Base-by-base conservation (phyloP, 2,329 filamentous ascomycete genomes). In the Ophiostoma himal-ulmi region DNA sequence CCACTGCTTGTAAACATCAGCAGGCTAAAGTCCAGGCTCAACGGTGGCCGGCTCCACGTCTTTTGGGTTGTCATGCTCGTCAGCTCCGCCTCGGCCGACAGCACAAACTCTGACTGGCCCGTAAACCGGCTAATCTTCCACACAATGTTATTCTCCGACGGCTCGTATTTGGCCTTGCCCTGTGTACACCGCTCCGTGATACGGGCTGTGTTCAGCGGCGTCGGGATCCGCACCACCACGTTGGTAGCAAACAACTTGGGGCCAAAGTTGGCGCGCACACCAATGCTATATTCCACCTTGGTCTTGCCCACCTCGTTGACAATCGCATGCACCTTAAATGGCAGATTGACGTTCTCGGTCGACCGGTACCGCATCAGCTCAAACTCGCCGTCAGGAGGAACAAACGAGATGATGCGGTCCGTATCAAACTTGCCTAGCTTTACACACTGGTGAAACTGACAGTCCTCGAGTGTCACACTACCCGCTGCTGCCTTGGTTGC, bases 41-140 rank as follows among this genome's bases (percentile, higher is more conserved):
- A 82, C 4, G 95, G 95, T 67, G 96, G 96, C 69, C 95, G 86
- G 75, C 92, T 96, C 96, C 95, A 99, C 3, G 93, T 92, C 78
- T 97, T 96, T 79, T 98, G 94, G 77, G 96, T 96, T 67, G 96
- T 99, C 94, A 97, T 99, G 80, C 91, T 93, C 6, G 93, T 97
- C 76, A 99, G 83, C 70, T 91, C 91, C 60, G 95, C 95, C 80
- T 99, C 96, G 11, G 95, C 95, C 76, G 91, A 96, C 71, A 99
- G 84, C 14, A 99, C 94, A 74, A 91, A 99, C 80, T 99, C 95
- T 81, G 91, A 94, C 81, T 97, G 93, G n/a, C 95, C 95, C 0
- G 94, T 95, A 81, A 99, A 99, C n/a, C 95, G 88, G 14, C 94
- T 91, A 75, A 99, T 98, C 85, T 97, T 98, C 95, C 95, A 99